Evolutionary conservation across 2,329 filamentous ascomycete species (phyloP).

Genomic region (Fonsecaea erecta): DNA sequence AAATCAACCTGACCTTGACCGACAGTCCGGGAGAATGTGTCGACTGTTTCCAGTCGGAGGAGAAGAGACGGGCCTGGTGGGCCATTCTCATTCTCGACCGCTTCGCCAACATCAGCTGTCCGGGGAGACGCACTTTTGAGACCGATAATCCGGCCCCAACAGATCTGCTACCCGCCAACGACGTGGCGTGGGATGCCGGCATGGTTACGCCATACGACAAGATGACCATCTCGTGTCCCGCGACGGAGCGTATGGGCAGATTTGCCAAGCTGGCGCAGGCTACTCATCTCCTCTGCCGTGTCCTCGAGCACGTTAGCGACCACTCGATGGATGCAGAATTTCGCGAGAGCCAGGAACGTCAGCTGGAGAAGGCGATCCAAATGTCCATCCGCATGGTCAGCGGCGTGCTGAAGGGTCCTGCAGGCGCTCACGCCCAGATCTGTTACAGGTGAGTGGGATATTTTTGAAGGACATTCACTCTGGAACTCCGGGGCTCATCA

Average conservation of each 20-base stretch:
- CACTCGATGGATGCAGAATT: slow-evolving; percentile 2
- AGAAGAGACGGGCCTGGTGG: slow-evolving; percentile 39
- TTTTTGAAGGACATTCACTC: background rate
- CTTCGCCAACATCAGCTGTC: slow-evolving; percentile 12
- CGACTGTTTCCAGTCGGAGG: slow-evolving; percentile 32
- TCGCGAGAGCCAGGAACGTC: slow-evolving; percentile 4
- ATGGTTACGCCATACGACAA: slow-evolving; percentile 1
- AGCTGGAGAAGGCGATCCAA: slow-evolving; percentile 4
- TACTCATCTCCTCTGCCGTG: slow-evolving; percentile 14
- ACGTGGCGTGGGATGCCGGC: slow-evolving; percentile 2
- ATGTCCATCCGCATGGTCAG: slow-evolving; percentile 12
- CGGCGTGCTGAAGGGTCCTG: background rate
- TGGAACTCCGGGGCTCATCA: background rate
- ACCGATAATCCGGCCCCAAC: slow-evolving; percentile 1
- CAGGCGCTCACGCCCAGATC: slow-evolving; percentile 5
- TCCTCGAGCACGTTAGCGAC: slow-evolving; percentile 3
- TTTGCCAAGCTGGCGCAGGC: slow-evolving; percentile 10
- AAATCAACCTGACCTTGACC: slow-evolving; percentile 17
- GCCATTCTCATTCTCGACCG: slow-evolving; percentile 41
- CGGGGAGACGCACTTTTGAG: background rate
- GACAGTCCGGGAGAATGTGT: slow-evolving; percentile 15
- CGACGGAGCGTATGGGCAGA: slow-evolving; percentile 8
- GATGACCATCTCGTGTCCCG: slow-evolving; percentile 4
- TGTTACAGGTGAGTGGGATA: background rate
- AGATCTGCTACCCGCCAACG: slow-evolving; percentile 6